Evolutionary conservation across 129 eudicot species (phyloP), one percentile per base, ranked within the genome.

Genomic region (Pittosporum tobira): DNA sequence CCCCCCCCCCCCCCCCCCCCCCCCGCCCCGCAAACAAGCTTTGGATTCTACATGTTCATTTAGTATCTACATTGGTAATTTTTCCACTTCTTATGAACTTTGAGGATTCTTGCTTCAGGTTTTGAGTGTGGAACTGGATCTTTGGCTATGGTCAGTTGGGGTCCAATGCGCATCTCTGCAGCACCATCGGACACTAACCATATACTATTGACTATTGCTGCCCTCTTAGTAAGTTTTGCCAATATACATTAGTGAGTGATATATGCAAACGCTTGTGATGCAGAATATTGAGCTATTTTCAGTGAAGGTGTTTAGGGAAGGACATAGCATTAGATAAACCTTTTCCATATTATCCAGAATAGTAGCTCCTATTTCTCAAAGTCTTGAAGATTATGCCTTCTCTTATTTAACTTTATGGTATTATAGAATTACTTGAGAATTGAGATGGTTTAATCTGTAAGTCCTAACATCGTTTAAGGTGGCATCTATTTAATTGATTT

Each of bases 41-140:
- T n/a, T n/a, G n/a, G n/a, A n/a, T n/a, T n/a, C 46, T 40, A n/a
- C 46, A 40, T 10, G 2, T 40, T 12, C 2, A 15, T 40, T 40
- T 14, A 14, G 15, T 40, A 40, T n/a, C 0, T 14, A 11, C 1
- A 8, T 40, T 52, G 27, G 40, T 52, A 15, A 15, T 14, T 1
- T 52, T 16, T 1, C 18, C 0, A 12, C 3, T 51, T 31, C 44
- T 16, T 14, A 1, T 26, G 11, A 28, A 53, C 12, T 29, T 53
- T 30, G 23, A n/a, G 15, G 14, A 27, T n/a, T n/a, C 36, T 65
- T 52, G 21, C 61, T 67, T 21, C 84, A 86, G 95, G 95, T 90
- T 40, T 74, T 91, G 78, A 91, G 98, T 38, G 94, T 83, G 71
- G 98, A 91, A 61, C 67, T 91, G 87, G 99, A 91, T 77, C 91